phyloP scores from a whole-genome alignment of 345 rosid species.

The Dipteronia dyeriana region DNA sequence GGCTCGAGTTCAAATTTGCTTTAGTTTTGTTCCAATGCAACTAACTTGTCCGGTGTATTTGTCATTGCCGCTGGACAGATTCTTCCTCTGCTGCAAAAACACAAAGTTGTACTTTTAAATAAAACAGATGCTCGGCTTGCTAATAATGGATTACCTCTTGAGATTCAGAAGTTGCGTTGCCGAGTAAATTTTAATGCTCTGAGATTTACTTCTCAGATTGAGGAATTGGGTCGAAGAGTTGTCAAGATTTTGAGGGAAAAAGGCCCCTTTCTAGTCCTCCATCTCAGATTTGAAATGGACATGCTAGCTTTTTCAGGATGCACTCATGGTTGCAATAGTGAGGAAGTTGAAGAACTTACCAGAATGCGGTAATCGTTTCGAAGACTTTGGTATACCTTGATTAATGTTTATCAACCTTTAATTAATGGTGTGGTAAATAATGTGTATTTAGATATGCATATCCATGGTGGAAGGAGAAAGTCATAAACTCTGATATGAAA shows the following conservation, averaged over 20 bases:
- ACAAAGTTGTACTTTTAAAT: constrained; percentile 86
- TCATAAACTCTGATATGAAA: constrained; percentile 74
- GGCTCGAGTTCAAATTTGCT: neutral
- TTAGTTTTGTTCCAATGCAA: constrained; percentile 7
- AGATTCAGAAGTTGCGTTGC: constrained; percentile 90
- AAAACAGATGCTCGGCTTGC: constrained; percentile 93
- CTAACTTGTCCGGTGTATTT: constrained; percentile 19
- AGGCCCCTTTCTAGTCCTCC: constrained; percentile 88
- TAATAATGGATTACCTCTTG: constrained; percentile 74
- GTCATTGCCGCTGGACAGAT: constrained; percentile 50
- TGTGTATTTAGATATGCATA: constrained; percentile 62
- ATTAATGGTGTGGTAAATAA: constrained; percentile 14
- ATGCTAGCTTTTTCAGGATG: constrained; percentile 98
- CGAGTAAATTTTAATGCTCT: constrained; percentile 81
- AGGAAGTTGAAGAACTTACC: constrained; percentile 81
- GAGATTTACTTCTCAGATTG: constrained; percentile 76
- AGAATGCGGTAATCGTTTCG: constrained; percentile 65
- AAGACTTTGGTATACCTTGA: neutral
- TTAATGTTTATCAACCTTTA: constrained; percentile 16
- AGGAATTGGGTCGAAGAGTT: constrained; percentile 77
- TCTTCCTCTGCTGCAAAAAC: constrained; percentile 80
- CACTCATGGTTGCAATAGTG: constrained; percentile 78
- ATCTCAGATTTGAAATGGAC: constrained; percentile 98
- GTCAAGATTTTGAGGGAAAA: constrained; percentile 71
- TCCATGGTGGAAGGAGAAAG: constrained; percentile 90